Evolutionary conservation across 495 filamentous ascomycete species (phyloP).

Genomic region (Amorphotheca resinae): DNA sequence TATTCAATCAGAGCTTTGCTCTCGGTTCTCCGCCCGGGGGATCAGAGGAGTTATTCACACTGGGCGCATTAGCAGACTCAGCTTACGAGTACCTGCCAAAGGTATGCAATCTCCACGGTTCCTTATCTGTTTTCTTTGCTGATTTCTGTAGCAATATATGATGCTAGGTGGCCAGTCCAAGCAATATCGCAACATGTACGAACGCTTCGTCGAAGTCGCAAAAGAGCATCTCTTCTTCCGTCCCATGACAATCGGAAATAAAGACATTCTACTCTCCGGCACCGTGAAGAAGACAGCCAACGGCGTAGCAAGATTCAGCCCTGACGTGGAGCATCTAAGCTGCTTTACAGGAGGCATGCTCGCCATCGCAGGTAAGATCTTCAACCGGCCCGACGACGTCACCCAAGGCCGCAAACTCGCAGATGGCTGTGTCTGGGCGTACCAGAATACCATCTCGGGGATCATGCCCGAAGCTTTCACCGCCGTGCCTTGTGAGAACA

Average conservation of each 20-base stretch:
- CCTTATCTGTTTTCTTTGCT: background rate
- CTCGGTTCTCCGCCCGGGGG: conserved; percentile 8
- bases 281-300: conserved; percentile 26
- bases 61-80: conserved; percentile 40
- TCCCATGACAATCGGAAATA: conserved; percentile 64
- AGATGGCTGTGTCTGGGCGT: conserved; percentile 89
- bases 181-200: conserved; percentile 16
- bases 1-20: conserved; percentile 6
- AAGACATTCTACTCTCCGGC: conserved; percentile 66
- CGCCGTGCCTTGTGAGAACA: conserved; percentile 56
- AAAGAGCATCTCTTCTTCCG: conserved; percentile 57
- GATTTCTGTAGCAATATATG: conserved; percentile 14
- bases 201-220: conserved; percentile 14
- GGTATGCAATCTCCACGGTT: conserved; percentile 1
- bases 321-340: conserved; percentile 37
- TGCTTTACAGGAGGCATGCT: conserved; percentile 94
- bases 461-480: conserved; percentile 70
- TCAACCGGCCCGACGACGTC: conserved; percentile 55
- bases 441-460: conserved; percentile 61
- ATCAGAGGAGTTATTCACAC: conserved; percentile 10
- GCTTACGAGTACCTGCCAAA: conserved; percentile 84
- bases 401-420: conserved; percentile 70
- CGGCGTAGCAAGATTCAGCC: conserved; percentile 33
- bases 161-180: conserved; percentile 12
- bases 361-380: conserved; percentile 68